Evolutionary conservation across 352 stramenopile genomes (phyloP), one percentile per base, ranked within the genome.

Genomic region (Achlya hypogyna): DNA sequence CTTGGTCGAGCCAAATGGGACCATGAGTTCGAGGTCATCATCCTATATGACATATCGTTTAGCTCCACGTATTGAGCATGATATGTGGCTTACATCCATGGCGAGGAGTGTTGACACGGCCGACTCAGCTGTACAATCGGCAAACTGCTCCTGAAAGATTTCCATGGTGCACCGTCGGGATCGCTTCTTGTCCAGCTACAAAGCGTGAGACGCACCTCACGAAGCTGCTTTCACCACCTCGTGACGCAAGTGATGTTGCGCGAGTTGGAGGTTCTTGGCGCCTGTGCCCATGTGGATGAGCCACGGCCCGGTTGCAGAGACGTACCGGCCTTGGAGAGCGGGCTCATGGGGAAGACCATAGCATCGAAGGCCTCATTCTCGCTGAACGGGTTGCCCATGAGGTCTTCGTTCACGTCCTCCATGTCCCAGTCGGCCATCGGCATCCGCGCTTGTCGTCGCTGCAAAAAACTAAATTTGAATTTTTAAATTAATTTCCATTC

Each of bases 61-160:
- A n/a, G n/a, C n/a, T n/a, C n/a, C n/a, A n/a, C n/a, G n/a, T n/a
- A n/a, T n/a, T n/a, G n/a, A n/a, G n/a, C n/a, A n/a, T n/a, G n/a
- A n/a, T n/a, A n/a, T n/a, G n/a, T n/a, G n/a, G n/a, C 54, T n/a
- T 52, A 64, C 54, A 32, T 64, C 54, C 12, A 38, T 52, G 25
- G 25, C 23, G 22, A 64, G 54, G 10, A 64, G 54, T 1, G 54
- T 51, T 1, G 23, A 28, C 8, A 25, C 22, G 32, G 54, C 14
- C 52, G 16, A 6, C 9, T 22, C 23, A 20, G n/a, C 32, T 16
- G 18, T 10, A 10, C 28, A 14, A 9, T 51, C 29, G 20, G n/a
- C 54, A 29, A 64, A 64, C 40, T 64, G 54, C 35, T 64, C 54
- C 23, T 53, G 54, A 23, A 64, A 64, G 32, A 64, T 64, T 10